Evolutionary conservation across 108 stramenopile genomes (phyloP), one percentile per base, ranked within the genome.

Genomic region (Mediolabrus comicus): DNA sequence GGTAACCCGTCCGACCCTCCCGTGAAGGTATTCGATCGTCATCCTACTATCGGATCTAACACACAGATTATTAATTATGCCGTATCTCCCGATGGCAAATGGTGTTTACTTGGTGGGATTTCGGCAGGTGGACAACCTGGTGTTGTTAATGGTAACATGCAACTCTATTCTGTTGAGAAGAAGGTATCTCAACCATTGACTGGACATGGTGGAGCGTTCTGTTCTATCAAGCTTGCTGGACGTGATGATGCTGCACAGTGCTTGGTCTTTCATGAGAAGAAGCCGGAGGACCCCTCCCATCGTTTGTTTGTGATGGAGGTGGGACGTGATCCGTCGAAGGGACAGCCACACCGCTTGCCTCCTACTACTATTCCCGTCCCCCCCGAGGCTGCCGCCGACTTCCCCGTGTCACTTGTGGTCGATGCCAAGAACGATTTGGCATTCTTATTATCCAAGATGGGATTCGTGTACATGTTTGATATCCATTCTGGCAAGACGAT

Each of bases 401-500:
- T 99, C 83, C 97, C 98, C 7, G 98, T 99, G 39, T 86, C 90
- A 59, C 81, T 99, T 62, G 77, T 83, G 39, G 71, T 95, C 31
- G 92, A 89, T 73, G 68, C 74, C 43, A 97, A 96, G 84, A 86
- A 98, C 52, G 97, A 95, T 65, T 63, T 99, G 41, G 91, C 98
- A n/a, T 98, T 92, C 77, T 75, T 99, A 72, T 75, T 98, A 56
- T 94, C 98, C 49, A 97, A 97, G 91, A 96, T 92, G 89, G 99
- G 99, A 30, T 98, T 96, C 80, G 83, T 92, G 24, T 99, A 94
- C 86, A 84, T 99, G 82, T 98, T 99, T 80, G 99, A 99, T 77
- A 85, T 96, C 59, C 92, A 94, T 83, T 82, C 93, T 24, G 99
- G 96, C 59, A 96, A 96, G 74, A 88, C 96, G 51, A 85, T 99